Percentiles rank a stretch among this genome's conserved stretches.
Conservation (phyloP, 2,329 filamentous ascomycete species). For the Stemphylium vesicarium region DNA sequence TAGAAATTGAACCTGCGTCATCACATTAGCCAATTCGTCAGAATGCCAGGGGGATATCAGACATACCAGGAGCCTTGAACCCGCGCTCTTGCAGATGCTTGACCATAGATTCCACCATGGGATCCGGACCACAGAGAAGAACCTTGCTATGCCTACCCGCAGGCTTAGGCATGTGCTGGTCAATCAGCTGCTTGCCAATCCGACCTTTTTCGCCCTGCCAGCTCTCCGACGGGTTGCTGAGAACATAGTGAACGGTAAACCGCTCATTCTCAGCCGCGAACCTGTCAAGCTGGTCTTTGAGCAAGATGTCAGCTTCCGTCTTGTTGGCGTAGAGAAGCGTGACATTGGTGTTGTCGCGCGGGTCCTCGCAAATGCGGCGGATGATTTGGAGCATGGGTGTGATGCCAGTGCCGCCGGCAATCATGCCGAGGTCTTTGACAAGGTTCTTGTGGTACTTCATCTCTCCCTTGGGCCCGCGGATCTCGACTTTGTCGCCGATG, state of each 20-base stretch:
- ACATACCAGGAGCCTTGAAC: conserved; percentile 22
- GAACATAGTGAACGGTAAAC: conserved; percentile 62
- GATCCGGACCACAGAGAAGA: conserved; percentile 73
- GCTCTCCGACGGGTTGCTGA: conserved; percentile 44
- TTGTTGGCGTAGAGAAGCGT: conserved; percentile 66
- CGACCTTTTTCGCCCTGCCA: conserved; percentile 16
- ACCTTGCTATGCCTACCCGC: conserved; percentile 83
- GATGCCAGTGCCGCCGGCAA: conserved; percentile 61
- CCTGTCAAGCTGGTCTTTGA: conserved; percentile 62
- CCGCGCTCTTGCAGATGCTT: conserved; percentile 14
- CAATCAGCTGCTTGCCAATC: conserved; percentile 14
- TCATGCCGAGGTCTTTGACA: conserved; percentile 59
- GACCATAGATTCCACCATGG: conserved; percentile 17
- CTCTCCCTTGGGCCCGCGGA: conserved; percentile 64
- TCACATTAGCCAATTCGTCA: background rate
- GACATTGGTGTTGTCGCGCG: conserved; percentile 62
- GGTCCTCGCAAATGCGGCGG: conserved; percentile 67
- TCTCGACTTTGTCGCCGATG: conserved; percentile 57
- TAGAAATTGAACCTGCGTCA: conserved; percentile 9
- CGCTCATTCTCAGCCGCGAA: conserved; percentile 59
- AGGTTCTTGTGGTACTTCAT: conserved; percentile 56
- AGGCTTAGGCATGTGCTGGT: conserved; percentile 10
- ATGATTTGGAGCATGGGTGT: conserved; percentile 69
- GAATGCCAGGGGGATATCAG: too few species aligned
- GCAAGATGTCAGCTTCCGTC: conserved; percentile 64